Evolutionary conservation across 2,329 filamentous ascomycete species (phyloP), one percentile per base, ranked within the genome.

Genomic region (Xylariaceae sp.): DNA sequence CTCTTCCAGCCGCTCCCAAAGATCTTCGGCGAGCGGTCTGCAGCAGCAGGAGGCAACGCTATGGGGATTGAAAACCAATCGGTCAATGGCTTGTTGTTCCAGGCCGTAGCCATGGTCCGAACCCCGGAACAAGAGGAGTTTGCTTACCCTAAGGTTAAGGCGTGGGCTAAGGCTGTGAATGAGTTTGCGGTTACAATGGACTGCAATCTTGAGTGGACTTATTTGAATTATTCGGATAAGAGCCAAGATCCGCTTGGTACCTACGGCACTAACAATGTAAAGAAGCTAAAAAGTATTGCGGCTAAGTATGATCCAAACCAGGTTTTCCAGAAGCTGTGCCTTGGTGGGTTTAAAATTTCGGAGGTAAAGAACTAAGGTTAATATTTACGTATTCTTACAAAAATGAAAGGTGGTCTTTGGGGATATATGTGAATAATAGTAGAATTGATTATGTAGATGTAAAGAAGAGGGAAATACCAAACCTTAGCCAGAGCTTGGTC

Each of bases 251-350:
- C 36, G 7, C 26, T 60, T 2, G 45, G 26, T 4, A 51, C 50
- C 18, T 60, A 60, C 18, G 57, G 57, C 1, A 10, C n/a, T 6
- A 41, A 32, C 5, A 57, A 50, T 21, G 30, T 57, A 0, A 21
- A n/a, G 13, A 21, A 6, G 9, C 11, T 60, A 29, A 36, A 21
- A 23, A 24, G 18, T 15, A 36, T 49, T 2, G 46, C 57, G 3
- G n/a, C 9, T 3, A 37, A 32, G 21, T 60, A 55, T 37, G 54
- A 60, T 32, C 54, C 47, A 3, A 10, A 50, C 3, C 41, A 45
- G 1, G 45, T 60, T 3, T 58, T 60, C 29, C 58, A 58, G 35
- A 50, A 41, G 16, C 43, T 58, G 16, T 48, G 41, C 46, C 53
- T 52, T 15, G 55, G 55, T 7, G 52, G 47, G 6, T 59, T 56